Base-by-base conservation (phyloP, 306 rosid genomes). In the Urtica urens region DNA sequence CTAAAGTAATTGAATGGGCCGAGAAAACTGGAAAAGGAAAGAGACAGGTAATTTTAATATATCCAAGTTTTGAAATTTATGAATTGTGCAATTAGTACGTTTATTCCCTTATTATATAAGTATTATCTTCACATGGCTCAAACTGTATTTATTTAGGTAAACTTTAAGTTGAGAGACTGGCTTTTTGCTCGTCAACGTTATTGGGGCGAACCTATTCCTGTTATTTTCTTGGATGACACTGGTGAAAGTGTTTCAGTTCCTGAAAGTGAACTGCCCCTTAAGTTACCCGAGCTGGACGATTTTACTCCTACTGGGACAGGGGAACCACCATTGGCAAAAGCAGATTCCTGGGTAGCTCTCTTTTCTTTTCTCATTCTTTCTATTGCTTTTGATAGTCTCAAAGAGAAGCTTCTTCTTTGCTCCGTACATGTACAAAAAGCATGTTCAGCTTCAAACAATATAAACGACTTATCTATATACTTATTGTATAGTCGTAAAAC, bases 121-220 rank as follows among this genome's bases (percentile, higher is more conserved):
- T 55, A 34, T 60, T 23, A 45, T 34, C 26, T 67, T 46, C 46
- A 45, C 5, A 49, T 51, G 34, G 48, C 28, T 44, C 49, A 38
- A 49, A 55, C 10, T 33, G 46, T 29, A 71, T 41, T 56, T 35
- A 30, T 72, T 55, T 59, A 90, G 97, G 93, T 90, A 63, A 90
- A 90, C 68, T 84, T 65, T 76, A 90, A 81, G 71, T 74, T 90
- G 76, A 81, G 97, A 77, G 97, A 90, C 65, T 84, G 97, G 97
- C 97, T 90, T 57, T 90, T 90, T 81, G 97, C 97, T 54, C 77
- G 97, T 38, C 97, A 90, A 65, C 87, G 97, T 11, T 90, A 90
- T 72, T 90, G 97, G 97, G 97, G 97, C 19, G 97, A 90, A 59
- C 97, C 97, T 58, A 90, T 90, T 66, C 97, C 97, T 64, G 84